Evolutionary conservation across 805 yeast species (phyloP).

Genomic region (Candida insectorum): DNA sequence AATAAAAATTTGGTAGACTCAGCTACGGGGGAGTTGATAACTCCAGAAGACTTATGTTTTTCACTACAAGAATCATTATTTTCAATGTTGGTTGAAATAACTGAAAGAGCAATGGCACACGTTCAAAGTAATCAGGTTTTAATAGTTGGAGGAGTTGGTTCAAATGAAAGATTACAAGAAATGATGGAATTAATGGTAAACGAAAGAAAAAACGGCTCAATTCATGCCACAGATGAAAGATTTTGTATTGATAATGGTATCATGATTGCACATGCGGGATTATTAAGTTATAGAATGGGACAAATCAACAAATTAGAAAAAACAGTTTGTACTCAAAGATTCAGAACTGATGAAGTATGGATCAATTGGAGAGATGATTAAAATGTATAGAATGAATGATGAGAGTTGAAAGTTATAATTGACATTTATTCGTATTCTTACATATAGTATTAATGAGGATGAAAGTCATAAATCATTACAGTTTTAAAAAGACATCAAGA

Average conservation of each 20-base stretch:
- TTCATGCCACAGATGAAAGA: constrained; percentile 93
- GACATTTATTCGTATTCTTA: constrained; percentile 1
- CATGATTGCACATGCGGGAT: constrained; percentile 98
- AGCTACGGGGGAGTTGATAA: constrained; percentile 50
- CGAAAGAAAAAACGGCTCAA: constrained; percentile 78
- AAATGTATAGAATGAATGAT: neutral
- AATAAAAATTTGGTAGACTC: constrained; percentile 37
- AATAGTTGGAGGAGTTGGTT: constrained; percentile 98
- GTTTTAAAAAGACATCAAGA: constrained; percentile 7
- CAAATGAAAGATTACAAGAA: constrained; percentile 83
- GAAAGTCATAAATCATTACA: constrained; percentile 7
- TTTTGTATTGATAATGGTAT: constrained; percentile 98
- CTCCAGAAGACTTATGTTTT: constrained; percentile 86
- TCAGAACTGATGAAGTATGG: constrained; percentile 90
- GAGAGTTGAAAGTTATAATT: neutral
- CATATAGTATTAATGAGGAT: constrained; percentile 3
- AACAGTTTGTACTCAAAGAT: constrained; percentile 89
- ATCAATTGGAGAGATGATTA: constrained; percentile 82
- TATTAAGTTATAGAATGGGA: constrained; percentile 82
- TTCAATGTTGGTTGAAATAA: constrained; percentile 96
- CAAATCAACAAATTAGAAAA: constrained; percentile 54
- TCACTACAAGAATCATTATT: constrained; percentile 89
- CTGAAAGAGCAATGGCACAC: constrained; percentile 98
- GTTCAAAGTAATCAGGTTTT: constrained; percentile 85
- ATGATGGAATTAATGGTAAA: constrained; percentile 96